A percentile compares a stretch with the other conserved stretches of the same genome.
phyloP scores from a whole-genome alignment of 495 filamentous ascomycete species.

The Glarea lozoyensis region DNA sequence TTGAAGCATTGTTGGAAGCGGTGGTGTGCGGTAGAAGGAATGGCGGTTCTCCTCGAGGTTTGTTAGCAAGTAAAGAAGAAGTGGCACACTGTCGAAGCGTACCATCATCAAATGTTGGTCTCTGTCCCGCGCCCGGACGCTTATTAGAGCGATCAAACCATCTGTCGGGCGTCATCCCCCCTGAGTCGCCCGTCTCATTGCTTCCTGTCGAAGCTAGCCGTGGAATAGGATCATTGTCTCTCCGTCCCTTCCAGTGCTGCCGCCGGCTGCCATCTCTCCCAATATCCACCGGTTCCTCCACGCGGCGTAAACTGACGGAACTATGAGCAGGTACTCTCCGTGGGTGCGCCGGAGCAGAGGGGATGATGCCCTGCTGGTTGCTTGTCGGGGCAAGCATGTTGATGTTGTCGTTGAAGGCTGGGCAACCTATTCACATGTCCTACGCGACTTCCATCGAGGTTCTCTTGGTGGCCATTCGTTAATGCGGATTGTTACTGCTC shows the following conservation, averaged over 20 bases:
- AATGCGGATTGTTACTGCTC: too few species aligned
- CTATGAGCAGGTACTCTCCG: neutral
- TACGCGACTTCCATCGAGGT: too few species aligned
- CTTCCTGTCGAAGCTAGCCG: slow-evolving; percentile 6
- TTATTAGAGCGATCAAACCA: slow-evolving; percentile 41
- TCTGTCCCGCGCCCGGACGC: slow-evolving; percentile 24
- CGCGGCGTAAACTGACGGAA: neutral
- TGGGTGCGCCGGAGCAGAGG: neutral
- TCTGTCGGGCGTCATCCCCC: slow-evolving; percentile 8
- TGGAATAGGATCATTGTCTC: too few species aligned
- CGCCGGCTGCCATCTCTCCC: too few species aligned
- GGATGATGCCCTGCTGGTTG: too few species aligned
- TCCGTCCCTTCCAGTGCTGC: too few species aligned
- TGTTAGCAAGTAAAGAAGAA: neutral
- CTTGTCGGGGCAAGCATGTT: neutral
- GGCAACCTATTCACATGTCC: neutral
- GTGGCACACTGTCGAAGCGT: neutral
- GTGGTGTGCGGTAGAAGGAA: slow-evolving; percentile 37
- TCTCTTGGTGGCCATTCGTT: too few species aligned
- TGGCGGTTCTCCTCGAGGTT: slow-evolving; percentile 39
- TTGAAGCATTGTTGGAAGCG: slow-evolving; percentile 30
- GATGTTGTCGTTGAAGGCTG: neutral
- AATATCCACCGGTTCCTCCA: too few species aligned
- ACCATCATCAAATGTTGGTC: slow-evolving; percentile 27
- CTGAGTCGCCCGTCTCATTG: neutral